A percentile compares a stretch with the other conserved stretches of the same genome.
These are phyloP conservation scores for Cokeromyces recurvatus DNA, from an alignment of 371 early-diverging fungal genomes.

Conservation along the genomic window DNA sequence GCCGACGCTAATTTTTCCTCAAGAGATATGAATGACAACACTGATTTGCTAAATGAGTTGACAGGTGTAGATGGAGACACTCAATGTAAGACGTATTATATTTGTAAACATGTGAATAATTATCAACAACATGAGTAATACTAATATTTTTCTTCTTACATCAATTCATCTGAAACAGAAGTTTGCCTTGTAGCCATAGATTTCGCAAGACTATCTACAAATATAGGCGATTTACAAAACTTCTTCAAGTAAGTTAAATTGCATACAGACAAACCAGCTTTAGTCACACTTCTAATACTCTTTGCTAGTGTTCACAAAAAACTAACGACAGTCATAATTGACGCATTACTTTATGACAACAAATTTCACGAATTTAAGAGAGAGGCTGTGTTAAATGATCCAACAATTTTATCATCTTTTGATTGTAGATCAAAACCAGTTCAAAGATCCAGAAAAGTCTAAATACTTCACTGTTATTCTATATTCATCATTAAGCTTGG, in stretches of 20 bases:
- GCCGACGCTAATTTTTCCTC: slow-evolving; percentile 6
- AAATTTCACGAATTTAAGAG: slow-evolving; percentile 13
- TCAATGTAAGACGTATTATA: too few species aligned
- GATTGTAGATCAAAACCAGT: slow-evolving; percentile 14
- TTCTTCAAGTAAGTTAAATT: slow-evolving; percentile 17
- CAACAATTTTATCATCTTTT: slow-evolving; percentile 13
- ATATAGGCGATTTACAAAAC: slow-evolving; percentile 8
- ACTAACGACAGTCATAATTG: slow-evolving; percentile 7
- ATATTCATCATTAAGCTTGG: too few species aligned
- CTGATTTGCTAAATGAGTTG: slow-evolving; percentile 14
- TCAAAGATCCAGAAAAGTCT: slow-evolving; percentile 17
- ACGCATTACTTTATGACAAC: slow-evolving; percentile 7
- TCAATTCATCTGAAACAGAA: slow-evolving; percentile 17
- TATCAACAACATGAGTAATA: slow-evolving; percentile 16
- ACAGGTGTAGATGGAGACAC: slow-evolving; percentile 12
- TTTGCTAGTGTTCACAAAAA: slow-evolving; percentile 14
- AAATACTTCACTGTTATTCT: slow-evolving; percentile 3
- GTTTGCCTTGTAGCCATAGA: slow-evolving; percentile 17
- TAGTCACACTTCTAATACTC: slow-evolving; percentile 15
- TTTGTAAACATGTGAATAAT: slow-evolving; percentile 13
- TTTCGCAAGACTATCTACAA: slow-evolving; percentile 16
- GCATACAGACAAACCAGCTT: slow-evolving; percentile 14
- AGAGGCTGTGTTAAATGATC: slow-evolving; percentile 11
- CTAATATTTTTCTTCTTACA: slow-evolving; percentile 12
- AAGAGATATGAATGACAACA: slow-evolving; percentile 13